Base-by-base conservation (phyloP, 2,329 filamentous ascomycete species). In the Zalaria sp. region DNA sequence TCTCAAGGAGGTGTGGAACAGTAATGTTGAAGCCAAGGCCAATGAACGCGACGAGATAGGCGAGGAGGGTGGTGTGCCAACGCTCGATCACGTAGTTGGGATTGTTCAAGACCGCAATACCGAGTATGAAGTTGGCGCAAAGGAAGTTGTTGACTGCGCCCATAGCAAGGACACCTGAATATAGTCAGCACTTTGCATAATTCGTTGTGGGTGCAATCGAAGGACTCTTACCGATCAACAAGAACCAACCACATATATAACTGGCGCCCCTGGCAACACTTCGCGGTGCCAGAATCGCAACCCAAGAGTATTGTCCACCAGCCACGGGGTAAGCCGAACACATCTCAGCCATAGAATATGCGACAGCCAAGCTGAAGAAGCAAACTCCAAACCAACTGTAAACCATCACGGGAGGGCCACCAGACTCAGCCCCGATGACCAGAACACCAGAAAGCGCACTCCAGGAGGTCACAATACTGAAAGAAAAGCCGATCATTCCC, bases 301-400 rank as follows among this genome's bases (percentile, higher is more conserved):
- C 72, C 72, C 73, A 73, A 1, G 64, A 69, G 49, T 76, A 76
- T 49, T 75, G 71, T 5, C 73, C 69, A 28, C 72, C 69, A 5
- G 71, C 72, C 25, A 74, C 63, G 0, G 72, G 72, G 47, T 70
- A 75, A 46, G 67, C 69, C 27, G 66, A 68, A 45, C 71, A 75
- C 62, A 71, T 75, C 50, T 77, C 73, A 18, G 73, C 73, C 66
- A 77, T 73, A 2, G 69, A 69, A 44, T 74, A 71, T 7, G 71
- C 72, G 4, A 77, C 72, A 5, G 67, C 62, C 8, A 77, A 54
- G 1, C 69, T 67, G 18, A 69, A 58, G 6, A 68, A 38, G 45
- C 68, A 71, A 25, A 75, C 67, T 4, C 64, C 70, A 25, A 76
- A 53, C 66, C 71, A 77, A 35, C 67, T 67, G 58, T 69, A 77